A percentile compares a stretch with the other conserved stretches of the same genome.
phyloP scores from a whole-genome alignment of 306 rosid genomes.

The Prosopis cineraria region DNA sequence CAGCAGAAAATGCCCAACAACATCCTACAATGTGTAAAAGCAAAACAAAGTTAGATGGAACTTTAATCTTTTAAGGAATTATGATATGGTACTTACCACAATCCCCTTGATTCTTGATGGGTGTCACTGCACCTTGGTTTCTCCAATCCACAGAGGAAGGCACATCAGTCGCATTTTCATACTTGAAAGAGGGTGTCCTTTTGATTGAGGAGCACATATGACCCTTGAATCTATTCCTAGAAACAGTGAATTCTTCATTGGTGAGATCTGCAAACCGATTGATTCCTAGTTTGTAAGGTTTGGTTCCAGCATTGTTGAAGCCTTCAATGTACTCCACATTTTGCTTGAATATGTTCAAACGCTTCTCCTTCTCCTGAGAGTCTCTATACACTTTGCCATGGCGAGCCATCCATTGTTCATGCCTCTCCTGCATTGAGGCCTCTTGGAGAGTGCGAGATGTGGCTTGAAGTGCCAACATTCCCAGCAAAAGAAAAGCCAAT shows the following conservation, averaged over 20 bases:
- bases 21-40: constrained; percentile 36
- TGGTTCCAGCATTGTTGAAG: constrained; percentile 34
- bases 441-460: constrained; percentile 42
- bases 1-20: constrained; percentile 57
- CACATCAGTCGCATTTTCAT: constrained; percentile 30
- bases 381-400: constrained; percentile 31
- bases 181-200: constrained; percentile 41
- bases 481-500: constrained; percentile 36
- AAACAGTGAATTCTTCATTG: constrained; percentile 43
- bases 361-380: constrained; percentile 29
- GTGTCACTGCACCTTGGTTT: constrained; percentile 46
- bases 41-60: neutral
- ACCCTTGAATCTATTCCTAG: constrained; percentile 53
- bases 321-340: constrained; percentile 39
- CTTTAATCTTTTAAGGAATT: neutral
- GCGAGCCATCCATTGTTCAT: constrained; percentile 41
- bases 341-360: constrained; percentile 38
- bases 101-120: constrained; percentile 50
- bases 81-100: constrained; percentile 34
- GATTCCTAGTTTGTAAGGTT: constrained; percentile 40
- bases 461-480: constrained; percentile 34
- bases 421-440: constrained; percentile 34
- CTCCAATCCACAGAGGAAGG: constrained; percentile 53
- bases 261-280: constrained; percentile 47
- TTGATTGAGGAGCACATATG: constrained; percentile 33